Base-by-base conservation (phyloP, 2,329 filamentous ascomycete species). In the Metarhizium rileyi region DNA sequence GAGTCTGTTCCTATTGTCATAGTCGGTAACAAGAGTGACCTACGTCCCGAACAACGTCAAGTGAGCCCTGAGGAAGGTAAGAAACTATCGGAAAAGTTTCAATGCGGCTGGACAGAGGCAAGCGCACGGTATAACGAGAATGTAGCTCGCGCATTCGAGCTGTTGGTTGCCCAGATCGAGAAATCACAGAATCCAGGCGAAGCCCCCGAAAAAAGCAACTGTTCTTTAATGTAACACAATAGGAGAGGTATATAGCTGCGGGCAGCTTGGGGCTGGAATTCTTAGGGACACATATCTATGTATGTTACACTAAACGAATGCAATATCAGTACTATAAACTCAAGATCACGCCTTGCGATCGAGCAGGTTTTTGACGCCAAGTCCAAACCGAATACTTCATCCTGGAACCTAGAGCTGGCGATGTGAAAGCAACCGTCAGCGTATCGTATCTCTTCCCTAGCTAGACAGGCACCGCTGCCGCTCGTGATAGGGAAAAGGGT, bases 1-100 rank as follows among this genome's bases (percentile, higher is more conserved):
- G 90, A 96, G 60, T 86, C 85, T 67, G 89, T 96, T 47, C 93
- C 93, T 9, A 84, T 97, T 59, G 88, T 94, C 59, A 85, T 98
- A 54, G 90, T 98, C 48, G 93, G 90, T 59, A 98, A 98, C 76
- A 98, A 98, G 75, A 90, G 85, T 65, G 93, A 98, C 68, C 76
- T 98, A 51, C 84, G 88, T 53, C 84, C 90, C 48, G 91, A 96
- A 67, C 90, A 95, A 71, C 86, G 93, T 58, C 90, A 97, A 69
- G 90, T 98, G 57, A 84, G 81, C 28, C 70, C 83, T 47, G 90
- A 95, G 56, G 87, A 95, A 59, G 93, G 90, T 58, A 86, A 86
- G 66, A 86, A 85, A 63, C 73, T 96, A 40, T 84, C 86, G 7
- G 86, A 91, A 61, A 87, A 93, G 69, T 86, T 95, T 67, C 83